Conservation (phyloP, 108 stramenopile species). For the Pseudonitzschia multistriata region DNA sequence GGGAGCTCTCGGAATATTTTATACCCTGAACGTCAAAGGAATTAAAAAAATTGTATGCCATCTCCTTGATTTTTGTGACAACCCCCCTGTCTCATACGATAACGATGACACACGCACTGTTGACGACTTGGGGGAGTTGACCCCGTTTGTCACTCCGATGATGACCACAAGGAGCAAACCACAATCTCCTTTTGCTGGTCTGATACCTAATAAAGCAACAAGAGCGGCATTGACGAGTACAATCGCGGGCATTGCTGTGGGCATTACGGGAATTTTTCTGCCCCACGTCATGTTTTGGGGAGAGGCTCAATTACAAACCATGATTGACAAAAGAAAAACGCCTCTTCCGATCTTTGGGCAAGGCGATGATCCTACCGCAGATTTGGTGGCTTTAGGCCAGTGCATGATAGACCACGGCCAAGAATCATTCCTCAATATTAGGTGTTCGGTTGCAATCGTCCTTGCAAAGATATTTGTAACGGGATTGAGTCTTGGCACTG, state of each 20-base stretch:
- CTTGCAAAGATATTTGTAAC: constrained; percentile 48
- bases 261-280: constrained; percentile 49
- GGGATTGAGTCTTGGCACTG: constrained; percentile 56
- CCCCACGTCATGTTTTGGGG: constrained; percentile 69
- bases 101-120: not conserved
- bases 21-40: constrained; percentile 29
- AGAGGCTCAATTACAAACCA: constrained; percentile 59
- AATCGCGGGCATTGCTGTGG: constrained; percentile 43
- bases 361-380: constrained; percentile 44
- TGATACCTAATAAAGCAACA: constrained; percentile 33
- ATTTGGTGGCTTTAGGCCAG: constrained; percentile 39
- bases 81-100: not conserved
- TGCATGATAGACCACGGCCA: constrained; percentile 46
- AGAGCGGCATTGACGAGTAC: constrained; percentile 45
- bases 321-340: constrained; percentile 64
- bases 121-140: constrained; percentile 13
- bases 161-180: constrained; percentile 1
- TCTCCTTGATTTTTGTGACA: constrained; percentile 26
- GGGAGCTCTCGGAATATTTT: constrained; percentile 40
- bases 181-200: constrained; percentile 5
- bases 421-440: constrained; percentile 37
- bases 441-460: constrained; percentile 40
- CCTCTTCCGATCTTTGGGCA: constrained; percentile 59
- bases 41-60: constrained; percentile 41
- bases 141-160: constrained; percentile 16